Percentiles rank a stretch among this genome's conserved stretches.
These are phyloP conservation scores for Penicillium sp. DNA, from an alignment of 2,329 filamentous ascomycete species.

Conservation along the genomic window DNA sequence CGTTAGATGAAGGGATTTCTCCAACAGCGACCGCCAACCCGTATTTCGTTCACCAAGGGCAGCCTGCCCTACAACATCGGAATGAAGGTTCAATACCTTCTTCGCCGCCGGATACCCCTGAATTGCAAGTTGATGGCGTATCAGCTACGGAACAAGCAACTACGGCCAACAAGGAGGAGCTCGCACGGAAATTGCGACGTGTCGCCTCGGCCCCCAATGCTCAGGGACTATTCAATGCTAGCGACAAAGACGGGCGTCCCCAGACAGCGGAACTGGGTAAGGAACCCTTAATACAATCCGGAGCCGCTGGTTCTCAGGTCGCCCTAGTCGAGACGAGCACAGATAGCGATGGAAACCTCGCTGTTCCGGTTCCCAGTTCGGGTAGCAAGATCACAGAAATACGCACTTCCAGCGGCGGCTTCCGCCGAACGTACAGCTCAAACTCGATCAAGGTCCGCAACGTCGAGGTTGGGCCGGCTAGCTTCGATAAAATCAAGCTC, in stretches of 20 bases:
- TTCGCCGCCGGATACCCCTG: constrained; percentile 88
- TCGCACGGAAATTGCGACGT: constrained; percentile 88
- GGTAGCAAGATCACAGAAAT: constrained; percentile 69
- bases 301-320: constrained; percentile 55
- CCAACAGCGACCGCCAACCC: constrained; percentile 95
- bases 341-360: constrained; percentile 34
- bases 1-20: constrained; percentile 84
- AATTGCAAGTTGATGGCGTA: constrained; percentile 72
- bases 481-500: constrained; percentile 99
- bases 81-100: constrained; percentile 92
- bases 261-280: constrained; percentile 86
- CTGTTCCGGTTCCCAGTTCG: constrained; percentile 47
- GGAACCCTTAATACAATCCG: constrained; percentile 70
- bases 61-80: constrained; percentile 89
- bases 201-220: constrained; percentile 97
- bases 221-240: constrained; percentile 80
- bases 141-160: constrained; percentile 70
- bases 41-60: constrained; percentile 96
- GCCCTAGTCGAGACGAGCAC: constrained; percentile 57
- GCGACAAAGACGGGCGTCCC: constrained; percentile 69
- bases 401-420: constrained; percentile 67
- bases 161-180: constrained; percentile 85
- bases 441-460: constrained; percentile 99
- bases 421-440: constrained; percentile 94
- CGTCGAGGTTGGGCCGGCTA: constrained; percentile 91